Conservation (phyloP, 306 rosid genomes). For the Potentilla sterilis region DNA sequence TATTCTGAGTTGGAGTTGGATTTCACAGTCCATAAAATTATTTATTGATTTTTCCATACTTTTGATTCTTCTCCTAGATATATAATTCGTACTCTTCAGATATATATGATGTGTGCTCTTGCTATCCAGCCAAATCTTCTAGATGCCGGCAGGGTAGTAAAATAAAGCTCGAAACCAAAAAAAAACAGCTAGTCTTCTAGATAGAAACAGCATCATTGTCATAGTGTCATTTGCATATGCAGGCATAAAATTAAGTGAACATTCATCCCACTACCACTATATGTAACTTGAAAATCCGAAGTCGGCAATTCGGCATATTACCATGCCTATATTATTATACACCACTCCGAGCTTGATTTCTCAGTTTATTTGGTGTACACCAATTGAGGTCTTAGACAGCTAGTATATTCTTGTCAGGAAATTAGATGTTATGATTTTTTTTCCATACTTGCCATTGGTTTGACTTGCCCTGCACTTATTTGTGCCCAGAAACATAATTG, state of each 20-base stretch:
- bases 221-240: not conserved
- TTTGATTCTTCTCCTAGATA: not conserved
- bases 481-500: too few relatives aligned
- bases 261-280: not conserved
- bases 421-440: too few relatives aligned
- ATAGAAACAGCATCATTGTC: not conserved
- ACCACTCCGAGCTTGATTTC: not conserved
- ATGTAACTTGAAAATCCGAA: not conserved
- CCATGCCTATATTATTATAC: not conserved
- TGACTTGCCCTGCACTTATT: too few relatives aligned
- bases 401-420: too few relatives aligned
- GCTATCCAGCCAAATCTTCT: not conserved
- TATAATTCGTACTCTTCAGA: too few relatives aligned
- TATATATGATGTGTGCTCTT: not conserved
- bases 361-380: too few relatives aligned
- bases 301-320: not conserved
- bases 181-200: not conserved
- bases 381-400: too few relatives aligned
- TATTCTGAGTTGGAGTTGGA: not conserved
- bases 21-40: too few relatives aligned
- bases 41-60: too few relatives aligned
- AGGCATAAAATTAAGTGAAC: not conserved
- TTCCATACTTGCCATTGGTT: too few relatives aligned
- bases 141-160: not conserved
- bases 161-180: not conserved